phyloP scores from a whole-genome alignment of 768 basidiomycete species.

The Tylopilus sp. region DNA sequence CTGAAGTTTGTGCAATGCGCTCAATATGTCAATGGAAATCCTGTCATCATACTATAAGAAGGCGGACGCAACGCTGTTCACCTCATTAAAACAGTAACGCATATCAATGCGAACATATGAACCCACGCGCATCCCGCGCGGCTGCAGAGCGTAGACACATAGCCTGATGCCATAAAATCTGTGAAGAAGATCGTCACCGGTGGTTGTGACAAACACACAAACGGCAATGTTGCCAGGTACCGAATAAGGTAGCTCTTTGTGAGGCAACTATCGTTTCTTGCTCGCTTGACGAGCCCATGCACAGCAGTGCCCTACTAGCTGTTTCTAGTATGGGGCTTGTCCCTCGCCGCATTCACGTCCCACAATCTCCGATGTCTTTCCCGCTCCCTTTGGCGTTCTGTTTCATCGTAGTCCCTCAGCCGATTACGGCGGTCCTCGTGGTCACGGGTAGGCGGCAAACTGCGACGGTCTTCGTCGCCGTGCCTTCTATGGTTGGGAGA shows the following conservation, averaged over 20 bases:
- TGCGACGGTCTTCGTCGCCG: constrained; percentile 15
- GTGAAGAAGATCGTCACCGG: constrained; percentile 14
- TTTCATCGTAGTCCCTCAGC: constrained; percentile 26
- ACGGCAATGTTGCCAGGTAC: constrained; percentile 5
- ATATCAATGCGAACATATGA: constrained; percentile 11
- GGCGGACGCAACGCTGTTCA: constrained; percentile 1
- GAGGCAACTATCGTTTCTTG: constrained; percentile 2
- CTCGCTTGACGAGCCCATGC: constrained; percentile 5
- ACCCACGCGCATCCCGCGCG: constrained; percentile 11
- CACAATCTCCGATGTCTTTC: constrained; percentile 50
- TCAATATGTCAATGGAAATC: not conserved
- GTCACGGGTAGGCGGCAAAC: constrained; percentile 27
- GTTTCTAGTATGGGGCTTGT: constrained; percentile 26
- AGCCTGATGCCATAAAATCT: constrained; percentile 15
- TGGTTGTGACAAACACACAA: constrained; percentile 9
- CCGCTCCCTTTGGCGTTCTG: constrained; percentile 30
- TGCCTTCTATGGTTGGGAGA: constrained; percentile 29
- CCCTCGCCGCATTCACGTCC: constrained; percentile 45
- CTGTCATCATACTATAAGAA: constrained; percentile 2
- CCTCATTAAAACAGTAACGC: constrained; percentile 23
- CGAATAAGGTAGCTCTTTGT: constrained; percentile 1
- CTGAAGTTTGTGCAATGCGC: constrained; percentile 5
- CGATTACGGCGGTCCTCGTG: constrained; percentile 19
- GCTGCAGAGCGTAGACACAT: constrained; percentile 15
- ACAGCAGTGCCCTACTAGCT: constrained; percentile 13